Evolutionary conservation across 495 filamentous ascomycete species (phyloP).

Genomic region (Aspergillus cavernicola): DNA sequence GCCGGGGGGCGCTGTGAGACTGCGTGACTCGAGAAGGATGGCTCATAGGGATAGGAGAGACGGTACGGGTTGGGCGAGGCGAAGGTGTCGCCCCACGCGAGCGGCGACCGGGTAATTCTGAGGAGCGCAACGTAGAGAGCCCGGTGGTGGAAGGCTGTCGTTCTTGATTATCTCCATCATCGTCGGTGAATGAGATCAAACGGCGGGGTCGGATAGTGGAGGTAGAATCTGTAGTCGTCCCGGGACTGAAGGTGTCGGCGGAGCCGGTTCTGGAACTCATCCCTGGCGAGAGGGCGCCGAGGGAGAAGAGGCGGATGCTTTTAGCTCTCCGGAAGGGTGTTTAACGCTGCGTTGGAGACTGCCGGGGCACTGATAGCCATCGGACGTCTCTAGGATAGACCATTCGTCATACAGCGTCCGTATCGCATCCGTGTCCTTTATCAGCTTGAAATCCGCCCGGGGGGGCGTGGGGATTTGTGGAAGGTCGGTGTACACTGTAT

Average conservation of each 20-base stretch:
- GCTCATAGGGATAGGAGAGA: constrained; percentile 47
- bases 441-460: not conserved
- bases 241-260: constrained; percentile 37
- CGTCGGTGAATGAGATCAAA: constrained; percentile 40
- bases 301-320: constrained; percentile 18
- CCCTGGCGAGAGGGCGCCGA: constrained; percentile 26
- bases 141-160: constrained; percentile 31
- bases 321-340: constrained; percentile 22
- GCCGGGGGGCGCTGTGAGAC: constrained; percentile 16
- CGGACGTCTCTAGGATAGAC: constrained; percentile 38
- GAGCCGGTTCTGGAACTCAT: constrained; percentile 45
- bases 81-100: constrained; percentile 43
- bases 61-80: constrained; percentile 40
- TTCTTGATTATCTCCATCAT: constrained; percentile 33
- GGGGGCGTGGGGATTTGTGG: not conserved
- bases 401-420: constrained; percentile 42
- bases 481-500: not conserved
- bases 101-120: constrained; percentile 26
- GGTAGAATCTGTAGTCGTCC: constrained; percentile 32
- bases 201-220: constrained; percentile 44
- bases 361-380: constrained; percentile 43
- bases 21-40: constrained; percentile 40
- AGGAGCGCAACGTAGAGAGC: constrained; percentile 26
- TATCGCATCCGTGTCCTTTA: constrained; percentile 38
- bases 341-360: constrained; percentile 23